Evolutionary conservation across 495 filamentous ascomycete species (phyloP), one percentile per base, ranked within the genome.

Genomic region (Penicillium canescens): DNA sequence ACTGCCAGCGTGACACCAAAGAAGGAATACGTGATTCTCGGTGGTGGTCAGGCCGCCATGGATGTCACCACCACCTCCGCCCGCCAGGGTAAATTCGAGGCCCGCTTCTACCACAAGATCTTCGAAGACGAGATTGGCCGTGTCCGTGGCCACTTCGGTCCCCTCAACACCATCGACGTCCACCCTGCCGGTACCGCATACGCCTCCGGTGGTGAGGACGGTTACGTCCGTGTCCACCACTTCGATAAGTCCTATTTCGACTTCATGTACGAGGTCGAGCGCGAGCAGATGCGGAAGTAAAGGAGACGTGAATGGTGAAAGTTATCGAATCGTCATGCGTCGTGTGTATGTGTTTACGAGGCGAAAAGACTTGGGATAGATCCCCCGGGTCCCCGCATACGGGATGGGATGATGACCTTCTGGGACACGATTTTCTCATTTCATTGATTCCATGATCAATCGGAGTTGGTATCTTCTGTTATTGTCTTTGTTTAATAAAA

Each of bases 201-300:
- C 68, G 90, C 89, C 65, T 90, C 85, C 56, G 94, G 94, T 52
- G 93, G 92, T 66, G 94, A 99, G 78, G 94, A 99, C 77, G 94
- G 94, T 61, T 99, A 99, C 76, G 94, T 99, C 38, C 87, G 94
- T 62, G 90, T 98, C 41, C 94, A 99, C 75, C 91, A 96, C 70
- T 99, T 99, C 75, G 94, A 99, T 75, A 92, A 94, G 81, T 78
- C 86, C 36, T 99, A 97, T 78, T 99, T 94, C 72, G 94, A 98
- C 69, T 99, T 99, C 76, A 85, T 86, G 80, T 99, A 96, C 70
- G 95, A 99, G 81, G 94, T 98, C 44, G 94, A 99, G 85, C 80
- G 92, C 56, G 79, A 82, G 73, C 76, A 78, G 60, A 42, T 72
- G 69, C 71, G 72, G 57, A 69, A 69, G 65, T 78, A 66, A 70